Percentiles rank a stretch among this genome's conserved stretches.
These are phyloP conservation scores for Trichosporon ovoides DNA, from an alignment of 1,284 basidiomycete genomes.

Conservation along the genomic window DNA sequence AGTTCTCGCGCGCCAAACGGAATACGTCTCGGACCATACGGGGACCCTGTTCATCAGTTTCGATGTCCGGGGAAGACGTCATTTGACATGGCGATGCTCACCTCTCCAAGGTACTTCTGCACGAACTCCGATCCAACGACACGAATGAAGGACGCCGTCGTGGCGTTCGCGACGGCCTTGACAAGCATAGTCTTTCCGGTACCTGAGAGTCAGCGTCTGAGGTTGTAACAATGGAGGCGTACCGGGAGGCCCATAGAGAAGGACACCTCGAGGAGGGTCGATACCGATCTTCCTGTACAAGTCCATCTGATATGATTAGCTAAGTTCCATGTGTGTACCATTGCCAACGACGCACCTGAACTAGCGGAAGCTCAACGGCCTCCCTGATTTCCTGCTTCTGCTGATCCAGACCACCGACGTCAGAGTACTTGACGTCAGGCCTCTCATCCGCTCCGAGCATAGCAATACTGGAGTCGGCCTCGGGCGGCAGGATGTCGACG, in stretches of 20 bases:
- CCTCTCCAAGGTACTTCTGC: constrained; percentile 96
- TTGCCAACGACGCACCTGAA: constrained; percentile 47
- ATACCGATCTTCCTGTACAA: constrained; percentile 99
- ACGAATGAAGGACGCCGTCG: constrained; percentile 94
- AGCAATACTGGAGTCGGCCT: constrained; percentile 94
- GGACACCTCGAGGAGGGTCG: constrained; percentile 90
- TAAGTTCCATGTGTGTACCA: accelerated
- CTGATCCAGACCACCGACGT: constrained; percentile 93
- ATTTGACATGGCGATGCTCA: constrained; percentile 20
- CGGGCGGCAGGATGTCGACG: constrained; percentile 98
- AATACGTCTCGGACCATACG: constrained; percentile 99
- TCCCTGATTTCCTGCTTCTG: constrained; percentile 99
- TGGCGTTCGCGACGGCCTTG: constrained; percentile 96
- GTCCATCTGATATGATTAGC: constrained; percentile 65
- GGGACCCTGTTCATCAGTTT: constrained; percentile 58
- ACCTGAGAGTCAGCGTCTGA: constrained; percentile 54
- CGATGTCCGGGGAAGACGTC: no score
- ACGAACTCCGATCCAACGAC: constrained; percentile 99
- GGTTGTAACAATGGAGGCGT: not conserved
- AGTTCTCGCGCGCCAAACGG: constrained; percentile 92
- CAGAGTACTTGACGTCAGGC: constrained; percentile 81
- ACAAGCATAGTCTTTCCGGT: constrained; percentile 99
- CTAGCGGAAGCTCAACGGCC: constrained; percentile 96
- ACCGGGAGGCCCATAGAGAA: constrained; percentile 87
- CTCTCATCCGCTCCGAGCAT: constrained; percentile 92